Conservation (phyloP, 257 asterid genomes). For the Fraxinus pennsylvanica region DNA sequence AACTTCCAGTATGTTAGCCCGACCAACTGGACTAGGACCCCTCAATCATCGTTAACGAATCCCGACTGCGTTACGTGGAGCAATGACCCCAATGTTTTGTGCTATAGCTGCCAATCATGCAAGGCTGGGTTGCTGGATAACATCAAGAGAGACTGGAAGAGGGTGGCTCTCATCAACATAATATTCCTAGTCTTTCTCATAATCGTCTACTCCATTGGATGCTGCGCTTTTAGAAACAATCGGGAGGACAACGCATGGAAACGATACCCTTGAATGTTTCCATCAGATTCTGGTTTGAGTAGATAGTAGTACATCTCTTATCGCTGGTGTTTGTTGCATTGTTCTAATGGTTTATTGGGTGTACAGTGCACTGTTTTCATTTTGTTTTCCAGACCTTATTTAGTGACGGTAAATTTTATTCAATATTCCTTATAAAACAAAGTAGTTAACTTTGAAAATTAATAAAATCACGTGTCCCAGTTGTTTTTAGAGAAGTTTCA, state of each 20-base stretch:
- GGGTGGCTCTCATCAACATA: conserved; percentile 68
- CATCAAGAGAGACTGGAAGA: conserved; percentile 80
- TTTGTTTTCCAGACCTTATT: conserved; percentile 17
- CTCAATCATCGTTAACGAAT: conserved; percentile 25
- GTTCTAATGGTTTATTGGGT: conserved; percentile 28
- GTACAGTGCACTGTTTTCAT: conserved; percentile 26
- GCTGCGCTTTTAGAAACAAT: conserved; percentile 87
- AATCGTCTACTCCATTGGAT: conserved; percentile 55
- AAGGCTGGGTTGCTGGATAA: conserved; percentile 89
- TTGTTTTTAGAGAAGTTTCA: too few species aligned
- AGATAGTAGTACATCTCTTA: neutral
- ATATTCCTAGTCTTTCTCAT: conserved; percentile 46
- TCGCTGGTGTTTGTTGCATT: conserved; percentile 23
- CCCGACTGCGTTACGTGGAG: conserved; percentile 67
- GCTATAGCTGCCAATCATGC: conserved; percentile 81
- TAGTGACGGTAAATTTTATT: too few species aligned
- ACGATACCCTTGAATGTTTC: conserved; percentile 61
- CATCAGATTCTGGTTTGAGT: neutral
- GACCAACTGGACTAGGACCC: conserved; percentile 64
- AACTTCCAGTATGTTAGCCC: conserved; percentile 34
- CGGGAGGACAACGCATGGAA: conserved; percentile 71
- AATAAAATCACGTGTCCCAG: too few species aligned
- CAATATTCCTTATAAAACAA: too few species aligned
- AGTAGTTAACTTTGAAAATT: too few species aligned
- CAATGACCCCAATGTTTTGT: conserved; percentile 26